Percentiles rank a stretch among this genome's conserved stretches.
These are phyloP conservation scores for Solanum verrucosum DNA, from an alignment of 257 asterid genomes.

Conservation along the genomic window DNA sequence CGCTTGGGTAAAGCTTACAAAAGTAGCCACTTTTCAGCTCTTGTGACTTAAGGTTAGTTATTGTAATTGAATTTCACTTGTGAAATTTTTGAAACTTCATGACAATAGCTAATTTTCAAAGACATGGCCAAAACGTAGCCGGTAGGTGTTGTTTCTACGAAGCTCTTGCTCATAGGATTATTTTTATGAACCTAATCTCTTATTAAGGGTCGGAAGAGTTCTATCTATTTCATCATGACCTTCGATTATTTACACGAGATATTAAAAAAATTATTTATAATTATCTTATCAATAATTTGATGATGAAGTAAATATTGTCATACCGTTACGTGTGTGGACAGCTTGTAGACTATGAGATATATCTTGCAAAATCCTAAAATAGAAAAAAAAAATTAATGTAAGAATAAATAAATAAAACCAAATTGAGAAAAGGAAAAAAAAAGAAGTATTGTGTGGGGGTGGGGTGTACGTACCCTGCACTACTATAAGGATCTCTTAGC, in stretches of 20 bases:
- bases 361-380: slow-evolving; percentile 33
- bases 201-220: neutral
- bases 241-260: neutral
- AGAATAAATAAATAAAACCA: neutral
- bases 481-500: slow-evolving; percentile 35
- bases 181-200: neutral
- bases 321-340: slow-evolving; percentile 42
- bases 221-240: neutral
- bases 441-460: too few species aligned
- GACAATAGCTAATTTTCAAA: neutral
- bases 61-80: neutral
- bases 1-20: neutral
- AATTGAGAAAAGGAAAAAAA: neutral
- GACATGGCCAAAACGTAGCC: neutral
- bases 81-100: neutral
- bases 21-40: neutral
- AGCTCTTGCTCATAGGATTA: neutral
- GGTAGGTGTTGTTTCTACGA: neutral
- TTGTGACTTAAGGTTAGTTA: neutral
- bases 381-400: neutral
- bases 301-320: neutral
- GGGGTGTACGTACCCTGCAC: slow-evolving; percentile 22
- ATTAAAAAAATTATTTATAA: neutral
- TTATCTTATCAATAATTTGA: neutral
- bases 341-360: slow-evolving; percentile 39